Evolutionary conservation across 352 stramenopile genomes (phyloP).

Genomic region (Phytophthora kernoviae): DNA sequence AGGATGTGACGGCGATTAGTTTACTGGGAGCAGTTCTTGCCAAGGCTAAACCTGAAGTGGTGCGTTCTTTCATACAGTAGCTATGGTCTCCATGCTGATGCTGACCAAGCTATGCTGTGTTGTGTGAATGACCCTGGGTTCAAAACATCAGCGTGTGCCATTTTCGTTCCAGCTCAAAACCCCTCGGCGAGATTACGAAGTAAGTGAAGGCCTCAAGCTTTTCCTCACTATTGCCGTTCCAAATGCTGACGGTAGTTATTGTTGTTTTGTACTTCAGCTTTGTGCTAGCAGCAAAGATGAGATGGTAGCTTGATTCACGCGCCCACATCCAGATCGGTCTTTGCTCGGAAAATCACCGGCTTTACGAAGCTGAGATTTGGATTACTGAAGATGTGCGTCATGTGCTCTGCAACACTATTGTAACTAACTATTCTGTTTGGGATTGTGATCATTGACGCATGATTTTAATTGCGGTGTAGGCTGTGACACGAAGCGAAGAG

Average conservation of each 20-base stretch:
- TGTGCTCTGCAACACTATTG: background rate
- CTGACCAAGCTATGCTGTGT: slow-evolving; percentile 2
- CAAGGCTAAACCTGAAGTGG: slow-evolving; percentile 77
- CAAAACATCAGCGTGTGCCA: slow-evolving; percentile 49
- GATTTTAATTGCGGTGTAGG: slow-evolving; percentile 25
- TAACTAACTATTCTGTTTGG: background rate
- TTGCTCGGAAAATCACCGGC: slow-evolving; percentile 75
- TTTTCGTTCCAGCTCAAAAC: slow-evolving; percentile 85
- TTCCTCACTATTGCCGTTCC: background rate
- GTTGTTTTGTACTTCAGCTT: slow-evolving; percentile 41
- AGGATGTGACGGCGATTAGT: slow-evolving; percentile 82
- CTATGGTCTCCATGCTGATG: background rate
- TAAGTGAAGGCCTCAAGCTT: slow-evolving; percentile 16
- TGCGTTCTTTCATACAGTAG: slow-evolving; percentile 25
- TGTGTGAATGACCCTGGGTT: background rate
- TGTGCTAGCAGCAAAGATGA: slow-evolving; percentile 81
- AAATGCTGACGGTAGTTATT: slow-evolving; percentile 1
- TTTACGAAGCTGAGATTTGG: slow-evolving; percentile 84
- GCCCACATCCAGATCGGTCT: slow-evolving; percentile 78
- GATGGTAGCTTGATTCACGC: slow-evolving; percentile 83
- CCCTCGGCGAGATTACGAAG: slow-evolving; percentile 71
- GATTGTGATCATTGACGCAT: background rate
- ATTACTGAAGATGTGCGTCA: slow-evolving; percentile 83
- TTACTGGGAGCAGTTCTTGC: slow-evolving; percentile 75
- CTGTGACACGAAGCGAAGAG: slow-evolving; percentile 64